Evolutionary conservation across 2,329 filamentous ascomycete species (phyloP), one percentile per base, ranked within the genome.

Genomic region (Lachnum nothofagi): DNA sequence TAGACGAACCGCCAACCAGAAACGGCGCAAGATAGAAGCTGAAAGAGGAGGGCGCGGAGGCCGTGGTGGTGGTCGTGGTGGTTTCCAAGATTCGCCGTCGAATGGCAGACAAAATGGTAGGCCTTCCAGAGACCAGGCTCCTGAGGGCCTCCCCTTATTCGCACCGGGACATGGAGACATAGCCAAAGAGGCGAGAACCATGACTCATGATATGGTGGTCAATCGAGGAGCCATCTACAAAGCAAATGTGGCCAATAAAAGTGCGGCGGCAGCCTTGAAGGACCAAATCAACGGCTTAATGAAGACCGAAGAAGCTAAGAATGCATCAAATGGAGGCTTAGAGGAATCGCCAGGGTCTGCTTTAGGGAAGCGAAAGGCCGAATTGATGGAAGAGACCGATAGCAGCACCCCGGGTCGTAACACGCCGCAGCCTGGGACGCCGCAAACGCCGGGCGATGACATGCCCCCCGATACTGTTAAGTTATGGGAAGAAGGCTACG

Each of bases 401-500:
- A 75, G 73, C 12, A 74, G 71, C 24, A 83, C 81, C 1, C 77
- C 84, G 7, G 79, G 77, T 29, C 74, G 76, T 46, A 80, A 73
- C 51, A 79, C 83, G 12, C 77, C 81, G 6, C 67, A 74, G 24
- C 67, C 75, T 27, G 69, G 70, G 41, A 73, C 74, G 12, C 67
- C 74, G 5, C 65, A 72, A 34, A 70, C 77, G 17, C 70, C 73
- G 10, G 61, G 65, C 2, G 82, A 85, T 46, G 84, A 83, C 34
- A 77, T 79, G 16, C 81, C 86, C 2, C 75, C 82, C 52, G 93
- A 98, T 64, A 88, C 84, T 16, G 87, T 98, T 44, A 82, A 85
- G 51, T 74, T 98, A 10, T 98, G 93, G 93, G 93, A 98, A 64
- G 84, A 91, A 44, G 93, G 93, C 6, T 98, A 98, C 66, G 84